These are phyloP conservation scores for Apiotrichum montevideense DNA, from an alignment of 1,284 basidiomycete species.

Conservation along the genomic window DNA sequence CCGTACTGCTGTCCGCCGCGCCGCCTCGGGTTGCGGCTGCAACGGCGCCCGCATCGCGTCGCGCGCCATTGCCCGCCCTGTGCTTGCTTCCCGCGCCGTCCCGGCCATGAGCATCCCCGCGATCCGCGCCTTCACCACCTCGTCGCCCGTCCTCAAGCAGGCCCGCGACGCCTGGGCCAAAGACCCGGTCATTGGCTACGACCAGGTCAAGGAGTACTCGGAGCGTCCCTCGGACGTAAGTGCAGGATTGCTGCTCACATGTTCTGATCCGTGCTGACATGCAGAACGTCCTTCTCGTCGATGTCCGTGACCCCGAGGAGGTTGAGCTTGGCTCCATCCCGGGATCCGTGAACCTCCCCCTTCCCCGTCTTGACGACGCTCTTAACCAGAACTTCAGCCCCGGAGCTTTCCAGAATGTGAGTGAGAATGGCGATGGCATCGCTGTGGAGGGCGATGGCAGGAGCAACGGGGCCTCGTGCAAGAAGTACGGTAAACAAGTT, in stretches of 20 bases:
- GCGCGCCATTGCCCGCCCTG: background rate
- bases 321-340: slow-evolving; percentile 92
- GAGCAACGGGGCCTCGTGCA: too few relatives aligned
- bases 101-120: slow-evolving; percentile 25
- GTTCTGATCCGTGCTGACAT: background rate
- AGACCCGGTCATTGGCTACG: slow-evolving; percentile 62
- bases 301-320: slow-evolving; percentile 92
- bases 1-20: slow-evolving; percentile 8
- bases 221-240: slow-evolving; percentile 71
- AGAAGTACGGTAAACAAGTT: too few relatives aligned
- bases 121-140: slow-evolving; percentile 3
- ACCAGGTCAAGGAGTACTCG: slow-evolving; percentile 76
- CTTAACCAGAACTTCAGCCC: slow-evolving; percentile 55
- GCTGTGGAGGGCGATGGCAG: background rate
- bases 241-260: slow-evolving; percentile 18
- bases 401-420: slow-evolving; percentile 56
- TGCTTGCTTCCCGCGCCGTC: background rate
- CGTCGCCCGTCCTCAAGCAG: background rate
- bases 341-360: slow-evolving; percentile 86
- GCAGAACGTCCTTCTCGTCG: slow-evolving; percentile 75
- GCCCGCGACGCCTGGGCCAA: slow-evolving; percentile 29
- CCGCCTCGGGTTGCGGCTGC: slow-evolving; percentile 1
- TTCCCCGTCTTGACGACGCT: slow-evolving; percentile 68
- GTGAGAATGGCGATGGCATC: slow-evolving; percentile 3
- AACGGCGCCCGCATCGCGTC: background rate